These are phyloP conservation scores for Chlamydomonas schloesseri DNA, from an alignment of 139 green algal genomes.

Conservation along the genomic window DNA sequence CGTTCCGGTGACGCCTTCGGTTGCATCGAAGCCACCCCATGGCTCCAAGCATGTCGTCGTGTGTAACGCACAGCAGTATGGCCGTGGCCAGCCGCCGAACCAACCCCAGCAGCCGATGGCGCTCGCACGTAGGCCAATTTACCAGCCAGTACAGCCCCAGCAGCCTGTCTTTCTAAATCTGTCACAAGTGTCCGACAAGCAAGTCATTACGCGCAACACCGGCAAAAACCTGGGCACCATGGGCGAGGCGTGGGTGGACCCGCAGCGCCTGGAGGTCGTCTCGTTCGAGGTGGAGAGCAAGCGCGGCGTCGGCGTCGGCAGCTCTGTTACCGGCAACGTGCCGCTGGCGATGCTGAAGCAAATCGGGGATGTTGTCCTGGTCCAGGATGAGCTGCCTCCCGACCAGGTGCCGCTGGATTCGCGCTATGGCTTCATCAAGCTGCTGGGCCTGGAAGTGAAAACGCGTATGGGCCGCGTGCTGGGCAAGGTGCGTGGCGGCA, in stretches of 20 bases:
- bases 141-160: neutral
- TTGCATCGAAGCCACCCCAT: neutral
- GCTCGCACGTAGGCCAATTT: neutral
- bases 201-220: conserved; percentile 75
- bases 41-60: neutral
- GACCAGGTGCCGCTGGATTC: conserved; percentile 56
- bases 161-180: conserved; percentile 37
- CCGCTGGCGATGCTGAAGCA: conserved; percentile 69
- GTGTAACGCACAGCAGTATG: neutral
- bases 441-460: conserved; percentile 74
- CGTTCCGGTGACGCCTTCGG: neutral
- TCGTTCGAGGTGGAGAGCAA: conserved; percentile 75
- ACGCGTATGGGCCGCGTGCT: conserved; percentile 67
- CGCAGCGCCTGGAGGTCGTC: conserved; percentile 59
- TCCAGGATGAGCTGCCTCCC: conserved; percentile 71
- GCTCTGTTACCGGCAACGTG: conserved; percentile 56
- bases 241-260: conserved; percentile 77
- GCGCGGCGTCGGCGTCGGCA: conserved; percentile 41
- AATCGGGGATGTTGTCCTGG: conserved; percentile 85
- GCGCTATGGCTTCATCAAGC: conserved; percentile 63
- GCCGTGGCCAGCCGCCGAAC: neutral
- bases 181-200: conserved; percentile 58
- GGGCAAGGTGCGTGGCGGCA: conserved; percentile 81
- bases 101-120: conserved; percentile 18
- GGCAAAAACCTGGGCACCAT: conserved; percentile 73